phyloP scores from a whole-genome alignment of 768 basidiomycete species.

The Daedalea quercina region DNA sequence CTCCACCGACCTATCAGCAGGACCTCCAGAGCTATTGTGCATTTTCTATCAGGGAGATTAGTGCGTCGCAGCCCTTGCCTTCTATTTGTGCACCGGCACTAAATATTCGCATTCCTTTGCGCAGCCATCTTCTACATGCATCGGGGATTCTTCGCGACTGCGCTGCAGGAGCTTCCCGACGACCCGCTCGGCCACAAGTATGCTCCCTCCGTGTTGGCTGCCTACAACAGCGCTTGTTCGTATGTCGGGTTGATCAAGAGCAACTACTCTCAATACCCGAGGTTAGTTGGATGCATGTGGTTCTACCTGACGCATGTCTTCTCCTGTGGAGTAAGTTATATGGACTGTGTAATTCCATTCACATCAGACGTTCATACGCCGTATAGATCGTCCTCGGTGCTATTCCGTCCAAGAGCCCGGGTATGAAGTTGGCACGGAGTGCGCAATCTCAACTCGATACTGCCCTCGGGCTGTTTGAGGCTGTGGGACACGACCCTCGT shows the following conservation, averaged over 20 bases:
- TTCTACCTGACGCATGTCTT: conserved; percentile 70
- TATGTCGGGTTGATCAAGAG: conserved; percentile 62
- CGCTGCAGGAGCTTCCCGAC: conserved; percentile 51
- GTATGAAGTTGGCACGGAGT: conserved; percentile 58
- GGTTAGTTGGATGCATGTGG: conserved; percentile 65
- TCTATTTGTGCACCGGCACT: not conserved
- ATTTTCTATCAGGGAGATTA: conserved; percentile 64
- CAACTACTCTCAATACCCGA: conserved; percentile 57
- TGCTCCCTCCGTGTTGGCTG: conserved; percentile 60
- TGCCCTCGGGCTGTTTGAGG: conserved; percentile 49
- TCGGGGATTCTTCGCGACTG: conserved; percentile 67
- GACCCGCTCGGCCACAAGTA: conserved; percentile 70
- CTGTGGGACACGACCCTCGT: conserved; percentile 41
- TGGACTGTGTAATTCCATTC: not conserved
- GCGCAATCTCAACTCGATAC: conserved; percentile 64
- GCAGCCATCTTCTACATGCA: conserved; percentile 69
- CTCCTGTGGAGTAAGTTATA: conserved; percentile 48
- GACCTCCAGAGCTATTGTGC: conserved; percentile 64
- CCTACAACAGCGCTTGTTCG: conserved; percentile 61
- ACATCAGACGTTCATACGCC: not conserved
- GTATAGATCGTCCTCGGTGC: conserved; percentile 61
- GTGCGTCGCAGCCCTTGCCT: conserved; percentile 31
- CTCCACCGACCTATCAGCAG: conserved; percentile 40
- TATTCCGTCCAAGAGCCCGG: conserved; percentile 54
- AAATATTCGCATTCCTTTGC: not conserved